Evolutionary conservation across 2,329 filamentous ascomycete genomes (phyloP), one percentile per base, ranked within the genome.

Genomic region (Arthroderma uncinatum): DNA sequence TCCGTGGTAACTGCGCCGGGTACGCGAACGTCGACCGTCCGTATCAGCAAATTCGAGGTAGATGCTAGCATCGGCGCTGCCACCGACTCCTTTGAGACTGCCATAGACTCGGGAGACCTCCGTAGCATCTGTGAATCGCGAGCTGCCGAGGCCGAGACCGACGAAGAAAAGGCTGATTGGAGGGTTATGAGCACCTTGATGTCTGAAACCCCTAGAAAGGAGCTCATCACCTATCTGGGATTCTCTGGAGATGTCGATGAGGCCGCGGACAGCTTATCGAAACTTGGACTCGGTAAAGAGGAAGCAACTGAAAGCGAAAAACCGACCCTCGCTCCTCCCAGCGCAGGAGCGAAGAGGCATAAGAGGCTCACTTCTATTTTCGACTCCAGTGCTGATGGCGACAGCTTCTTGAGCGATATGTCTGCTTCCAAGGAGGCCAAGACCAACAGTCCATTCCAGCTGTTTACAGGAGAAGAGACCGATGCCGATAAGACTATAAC

Each of bases 131-230:
- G 91, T 68, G 84, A 91, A 66, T 79, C 84, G 21, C 87, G 92
- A 67, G 84, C 90, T 60, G 77, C 84, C 25, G 76, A 83, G 60
- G 86, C 91, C 16, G 84, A 83, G 66, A 88, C 83, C 0, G 91
- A 96, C 1, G 89, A 95, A 63, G 93, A 97, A 70, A 96, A 90
- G 76, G 87, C 88, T 2, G 92, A 97, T 71, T 98, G 93, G 93
- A 86, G 87, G 62, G 89, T 97, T 37, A 89, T 98, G 70, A 85
- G 93, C 71, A 93, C 90, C 1, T 74, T 98, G 60, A 86, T 92
- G 53, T 85, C 88, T 2, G 84, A 87, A 30, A 91, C 92, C 66
- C 87, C 90, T n/a, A 83, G 91, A 42, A 86, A 86, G 69, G 85
- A 88, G 68, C 85, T 98, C 58, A 81, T 93, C 21, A 86, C 94